These are phyloP conservation scores for Nicotiana obtusifolia DNA, from an alignment of 257 asterid species.

Conservation along the genomic window DNA sequence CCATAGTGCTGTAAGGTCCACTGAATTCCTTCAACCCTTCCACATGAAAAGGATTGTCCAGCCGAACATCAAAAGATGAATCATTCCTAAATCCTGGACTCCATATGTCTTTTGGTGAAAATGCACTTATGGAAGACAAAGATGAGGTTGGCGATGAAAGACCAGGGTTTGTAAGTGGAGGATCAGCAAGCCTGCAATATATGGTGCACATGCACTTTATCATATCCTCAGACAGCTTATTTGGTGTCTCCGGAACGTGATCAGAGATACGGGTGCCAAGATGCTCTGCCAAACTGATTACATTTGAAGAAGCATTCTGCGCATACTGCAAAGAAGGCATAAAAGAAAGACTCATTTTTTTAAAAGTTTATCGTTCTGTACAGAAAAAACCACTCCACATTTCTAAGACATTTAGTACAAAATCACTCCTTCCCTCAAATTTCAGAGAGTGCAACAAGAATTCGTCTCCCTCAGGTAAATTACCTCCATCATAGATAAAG, in stretches of 20 bases:
- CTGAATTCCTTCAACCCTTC: slow-evolving; percentile 96
- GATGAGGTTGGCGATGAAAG: slow-evolving; percentile 84
- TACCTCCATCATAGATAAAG: slow-evolving; percentile 94
- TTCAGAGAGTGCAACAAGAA: not conserved
- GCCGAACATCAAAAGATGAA: slow-evolving; percentile 73
- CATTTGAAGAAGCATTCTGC: slow-evolving; percentile 51
- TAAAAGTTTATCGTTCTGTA: not conserved
- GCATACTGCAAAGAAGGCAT: slow-evolving; percentile 44
- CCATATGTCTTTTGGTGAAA: slow-evolving; percentile 79
- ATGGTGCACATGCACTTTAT: slow-evolving; percentile 81
- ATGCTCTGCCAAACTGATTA: slow-evolving; percentile 92
- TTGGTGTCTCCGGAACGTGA: slow-evolving; percentile 77
- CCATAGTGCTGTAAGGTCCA: slow-evolving; percentile 99
- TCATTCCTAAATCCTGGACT: slow-evolving; percentile 77
- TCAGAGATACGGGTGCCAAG: slow-evolving; percentile 85
- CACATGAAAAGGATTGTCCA: slow-evolving; percentile 87
- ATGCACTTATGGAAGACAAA: slow-evolving; percentile 62
- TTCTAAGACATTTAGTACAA: not conserved
- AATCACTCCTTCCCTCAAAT: not conserved
- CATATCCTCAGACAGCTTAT: slow-evolving; percentile 93
- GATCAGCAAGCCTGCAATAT: slow-evolving; percentile 87
- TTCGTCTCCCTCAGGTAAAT: not conserved
- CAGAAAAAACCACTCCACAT: not conserved
- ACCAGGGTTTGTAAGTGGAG: slow-evolving; percentile 56
- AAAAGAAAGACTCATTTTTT: not conserved